Conservation (phyloP, 768 basidiomycete genomes). For the Rubroboletus pulcherrimus region DNA sequence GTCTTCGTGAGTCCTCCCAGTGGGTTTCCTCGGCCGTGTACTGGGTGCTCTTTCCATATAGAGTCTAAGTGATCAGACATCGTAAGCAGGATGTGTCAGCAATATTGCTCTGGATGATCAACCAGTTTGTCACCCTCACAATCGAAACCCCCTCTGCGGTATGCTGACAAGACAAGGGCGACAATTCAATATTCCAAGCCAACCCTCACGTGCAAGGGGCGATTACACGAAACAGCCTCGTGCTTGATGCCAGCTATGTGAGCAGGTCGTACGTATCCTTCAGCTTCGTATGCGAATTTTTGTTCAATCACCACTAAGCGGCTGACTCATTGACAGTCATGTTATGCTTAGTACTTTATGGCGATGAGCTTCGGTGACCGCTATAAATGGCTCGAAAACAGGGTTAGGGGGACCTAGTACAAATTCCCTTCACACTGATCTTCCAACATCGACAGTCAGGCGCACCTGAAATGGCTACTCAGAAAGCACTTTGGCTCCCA, state of each 20-base stretch:
- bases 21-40: too few species aligned
- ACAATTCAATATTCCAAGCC: not conserved
- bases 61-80: not conserved
- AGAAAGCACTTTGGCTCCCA: constrained; percentile 19
- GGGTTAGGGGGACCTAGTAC: not conserved
- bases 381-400: not conserved
- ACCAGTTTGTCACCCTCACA: not conserved
- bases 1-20: too few species aligned
- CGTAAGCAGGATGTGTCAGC: not conserved
- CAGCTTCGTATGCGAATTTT: not conserved
- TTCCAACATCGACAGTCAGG: not conserved
- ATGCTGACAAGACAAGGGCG: not conserved
- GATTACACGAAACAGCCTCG: not conserved
- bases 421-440: not conserved
- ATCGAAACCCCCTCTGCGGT: not conserved
- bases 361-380: not conserved
- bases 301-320: not conserved
- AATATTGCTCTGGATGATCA: too few species aligned
- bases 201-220: not conserved
- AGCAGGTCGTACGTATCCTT: not conserved
- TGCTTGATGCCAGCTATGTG: not conserved
- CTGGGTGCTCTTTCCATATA: too few species aligned
- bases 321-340: not conserved
- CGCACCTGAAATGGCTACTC: not conserved
- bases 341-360: not conserved